These are phyloP conservation scores for Mycena metata DNA, from an alignment of 768 basidiomycete species.

Conservation along the genomic window DNA sequence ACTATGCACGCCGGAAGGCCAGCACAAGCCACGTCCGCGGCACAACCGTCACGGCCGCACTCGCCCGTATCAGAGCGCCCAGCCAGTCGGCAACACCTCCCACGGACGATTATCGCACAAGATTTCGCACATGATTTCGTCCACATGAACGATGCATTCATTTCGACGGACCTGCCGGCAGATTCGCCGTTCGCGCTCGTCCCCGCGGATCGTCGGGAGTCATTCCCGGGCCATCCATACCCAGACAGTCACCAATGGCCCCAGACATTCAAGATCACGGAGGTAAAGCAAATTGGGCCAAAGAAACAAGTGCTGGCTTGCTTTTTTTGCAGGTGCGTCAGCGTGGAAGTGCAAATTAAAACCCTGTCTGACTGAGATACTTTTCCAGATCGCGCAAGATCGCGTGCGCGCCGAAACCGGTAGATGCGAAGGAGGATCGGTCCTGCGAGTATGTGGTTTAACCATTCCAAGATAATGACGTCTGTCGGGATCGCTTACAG, in stretches of 20 bases:
- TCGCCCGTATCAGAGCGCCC: neutral
- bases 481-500: neutral
- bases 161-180: slow-evolving; percentile 11
- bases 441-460: slow-evolving; percentile 20
- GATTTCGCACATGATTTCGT: slow-evolving; percentile 13
- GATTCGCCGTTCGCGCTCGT: slow-evolving; percentile 15
- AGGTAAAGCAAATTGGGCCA: slow-evolving; percentile 30
- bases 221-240: slow-evolving; percentile 22
- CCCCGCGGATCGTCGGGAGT: neutral
- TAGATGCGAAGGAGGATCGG: slow-evolving; percentile 14
- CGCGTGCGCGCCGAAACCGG: slow-evolving; percentile 10
- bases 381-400: slow-evolving; percentile 21
- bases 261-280: slow-evolving; percentile 29
- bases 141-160: slow-evolving; percentile 22
- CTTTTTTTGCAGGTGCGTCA: slow-evolving; percentile 12
- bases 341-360: no score
- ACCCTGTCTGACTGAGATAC: neutral
- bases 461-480: no score
- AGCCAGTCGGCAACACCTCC: neutral
- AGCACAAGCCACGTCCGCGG: neutral
- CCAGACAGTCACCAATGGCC: slow-evolving; percentile 21
- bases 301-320: slow-evolving; percentile 26
- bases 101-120: neutral
- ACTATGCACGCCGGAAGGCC: neutral
- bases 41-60: neutral